Conservation (phyloP, 164 flowering plant genomes). For the Magnolia kwangsiensis region DNA sequence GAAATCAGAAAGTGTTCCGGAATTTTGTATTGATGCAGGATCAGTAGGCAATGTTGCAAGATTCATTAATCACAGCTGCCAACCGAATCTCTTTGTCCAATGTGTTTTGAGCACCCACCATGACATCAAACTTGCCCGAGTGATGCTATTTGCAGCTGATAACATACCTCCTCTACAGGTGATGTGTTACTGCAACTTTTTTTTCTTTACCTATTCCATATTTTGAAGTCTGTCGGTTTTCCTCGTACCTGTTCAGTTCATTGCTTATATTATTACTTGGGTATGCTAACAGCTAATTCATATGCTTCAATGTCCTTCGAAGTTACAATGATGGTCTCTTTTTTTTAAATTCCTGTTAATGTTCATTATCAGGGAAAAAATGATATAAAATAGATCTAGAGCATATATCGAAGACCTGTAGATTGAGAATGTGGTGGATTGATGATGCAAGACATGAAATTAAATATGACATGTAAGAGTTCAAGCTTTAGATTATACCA, state of each 20-base stretch:
- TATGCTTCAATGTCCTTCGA: too few relatives aligned
- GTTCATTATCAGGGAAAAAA: too few relatives aligned
- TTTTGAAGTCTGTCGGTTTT: not conserved
- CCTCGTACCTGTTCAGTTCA: not conserved
- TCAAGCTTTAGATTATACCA: too few relatives aligned
- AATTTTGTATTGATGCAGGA: constrained; percentile 90
- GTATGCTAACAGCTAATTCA: not conserved
- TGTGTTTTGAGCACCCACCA: constrained; percentile 78
- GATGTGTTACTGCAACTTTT: not conserved
- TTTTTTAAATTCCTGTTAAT: too few relatives aligned
- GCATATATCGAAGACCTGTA: too few relatives aligned
- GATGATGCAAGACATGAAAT: too few relatives aligned
- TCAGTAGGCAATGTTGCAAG: constrained; percentile 66
- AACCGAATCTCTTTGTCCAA: constrained; percentile 88
- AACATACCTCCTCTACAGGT: constrained; percentile 90
- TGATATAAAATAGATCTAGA: too few relatives aligned
- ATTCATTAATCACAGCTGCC: constrained; percentile 91
- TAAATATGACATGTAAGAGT: too few relatives aligned
- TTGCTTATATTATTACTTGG: not conserved
- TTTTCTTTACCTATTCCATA: not conserved
- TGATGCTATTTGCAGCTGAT: constrained; percentile 83
- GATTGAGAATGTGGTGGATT: too few relatives aligned
- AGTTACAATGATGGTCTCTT: too few relatives aligned
- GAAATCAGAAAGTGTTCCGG: constrained; percentile 47
- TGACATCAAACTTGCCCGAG: constrained; percentile 64